Evolutionary conservation across 768 basidiomycete species (phyloP).

Genomic region (Boletus eberwhitei): DNA sequence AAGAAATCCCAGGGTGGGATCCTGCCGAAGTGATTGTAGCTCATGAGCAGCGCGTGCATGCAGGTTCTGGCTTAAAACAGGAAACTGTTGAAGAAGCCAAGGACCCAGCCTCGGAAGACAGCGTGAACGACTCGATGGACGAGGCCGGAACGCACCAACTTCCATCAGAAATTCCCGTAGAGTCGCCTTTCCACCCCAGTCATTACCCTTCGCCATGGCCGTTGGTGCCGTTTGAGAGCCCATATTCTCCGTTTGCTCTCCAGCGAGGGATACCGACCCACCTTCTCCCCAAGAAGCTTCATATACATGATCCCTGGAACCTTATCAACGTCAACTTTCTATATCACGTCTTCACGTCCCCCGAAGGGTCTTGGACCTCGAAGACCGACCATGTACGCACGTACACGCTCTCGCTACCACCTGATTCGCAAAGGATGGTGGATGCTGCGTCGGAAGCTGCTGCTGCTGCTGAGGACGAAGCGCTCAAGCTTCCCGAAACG

Average conservation of each 20-base stretch:
- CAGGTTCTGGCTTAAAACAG: background rate
- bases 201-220: slow-evolving; percentile 43
- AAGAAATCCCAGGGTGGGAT: slow-evolving; percentile 15
- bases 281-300: slow-evolving; percentile 39
- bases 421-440: slow-evolving; percentile 3
- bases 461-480: slow-evolving; percentile 2
- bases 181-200: slow-evolving; percentile 27
- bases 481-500: background rate
- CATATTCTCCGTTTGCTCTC: slow-evolving; percentile 22
- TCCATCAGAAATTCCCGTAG: background rate
- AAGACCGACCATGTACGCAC: slow-evolving; percentile 26
- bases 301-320: slow-evolving; percentile 43
- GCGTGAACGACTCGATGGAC: background rate
- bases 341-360: too few species aligned
- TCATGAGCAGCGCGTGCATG: slow-evolving; percentile 8
- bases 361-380: slow-evolving; percentile 21
- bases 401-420: slow-evolving; percentile 29
- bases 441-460: slow-evolving; percentile 8
- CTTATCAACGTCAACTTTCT: slow-evolving; percentile 21
- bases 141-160: background rate
- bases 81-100: background rate
- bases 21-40: slow-evolving; percentile 13
- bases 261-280: slow-evolving; percentile 32
- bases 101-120: background rate
- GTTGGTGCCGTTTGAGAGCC: slow-evolving; percentile 34